Conservation (phyloP, 2,329 filamentous ascomycete genomes). For the Fusarium acutatum region DNA sequence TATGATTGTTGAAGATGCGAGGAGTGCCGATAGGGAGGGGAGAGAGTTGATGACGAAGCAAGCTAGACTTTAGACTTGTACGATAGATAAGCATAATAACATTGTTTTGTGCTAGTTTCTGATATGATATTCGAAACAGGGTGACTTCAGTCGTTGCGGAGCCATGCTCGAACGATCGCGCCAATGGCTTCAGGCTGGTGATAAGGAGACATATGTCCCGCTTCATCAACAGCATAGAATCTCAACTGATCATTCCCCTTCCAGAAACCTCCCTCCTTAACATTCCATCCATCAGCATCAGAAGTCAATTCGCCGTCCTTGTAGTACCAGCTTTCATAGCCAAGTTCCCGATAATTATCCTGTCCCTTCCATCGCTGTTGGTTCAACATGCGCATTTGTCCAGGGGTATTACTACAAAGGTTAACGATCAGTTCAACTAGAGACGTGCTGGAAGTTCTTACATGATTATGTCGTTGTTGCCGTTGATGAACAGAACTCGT, state of each 20-base stretch:
- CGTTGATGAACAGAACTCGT: constrained; percentile 11
- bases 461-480: constrained; percentile 23
- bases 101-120: too few species aligned
- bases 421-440: accelerated
- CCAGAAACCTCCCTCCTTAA: constrained; percentile 9
- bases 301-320: constrained; percentile 2
- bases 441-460: not conserved
- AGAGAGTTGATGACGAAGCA: not conserved
- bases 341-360: not conserved
- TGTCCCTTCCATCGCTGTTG: constrained; percentile 8
- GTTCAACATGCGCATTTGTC: constrained; percentile 24
- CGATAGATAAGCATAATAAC: not conserved
- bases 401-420: constrained; percentile 7
- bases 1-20: constrained; percentile 36
- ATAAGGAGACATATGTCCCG: constrained; percentile 11
- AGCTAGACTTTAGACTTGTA: not conserved
- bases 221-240: constrained; percentile 25
- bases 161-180: constrained; percentile 4
- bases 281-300: not conserved
- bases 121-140: accelerated
- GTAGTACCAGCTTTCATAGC: constrained; percentile 3
- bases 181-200: constrained; percentile 22
- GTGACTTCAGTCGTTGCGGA: not conserved
- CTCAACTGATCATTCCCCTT: constrained; percentile 17
- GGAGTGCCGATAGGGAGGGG: not conserved